Evolutionary conservation across 192 early-diverging fungal species (phyloP), one percentile per base, ranked within the genome.

Genomic region (Podochytrium sp.): DNA sequence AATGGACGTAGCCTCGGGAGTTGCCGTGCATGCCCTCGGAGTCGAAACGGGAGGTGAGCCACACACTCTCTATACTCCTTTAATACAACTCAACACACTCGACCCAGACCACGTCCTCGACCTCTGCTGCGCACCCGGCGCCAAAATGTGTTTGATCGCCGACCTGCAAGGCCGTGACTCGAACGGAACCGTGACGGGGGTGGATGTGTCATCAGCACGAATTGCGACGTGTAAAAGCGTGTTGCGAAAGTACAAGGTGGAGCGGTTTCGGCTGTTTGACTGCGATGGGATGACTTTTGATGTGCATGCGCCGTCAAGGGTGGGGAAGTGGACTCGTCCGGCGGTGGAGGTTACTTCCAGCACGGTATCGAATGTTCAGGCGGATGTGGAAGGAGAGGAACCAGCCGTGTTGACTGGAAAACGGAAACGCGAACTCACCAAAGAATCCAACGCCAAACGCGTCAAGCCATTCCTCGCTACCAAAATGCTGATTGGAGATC

Each of bases 101-200:
- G 18, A 20, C 27, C 20, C 37, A 42, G 91, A 99, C 61, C 92
- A 98, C 75, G 90, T 98, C 2, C 84, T 99, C 18, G 97, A 96
- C 69, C 82, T 94, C 32, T 97, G 93, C 69, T 94, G 90, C 65
- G 93, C 93, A 2, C 92, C 94, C 56, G 94, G 97, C 0, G 91
- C 89, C 29, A 99, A 99, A 69, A 84, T 99, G 20, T 91, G 93
- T 65, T 84, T 92, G 71, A 80, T 96, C 29, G 81, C 89, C 3
- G 92, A 98, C 65, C 42, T 94, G 14, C 76, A 92, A 25, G 69
- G 71, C 14, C 20, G 27, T 37, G 35, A 53, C 37, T 18, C 34
- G 1, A 20, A 16, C 5, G 79, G 97, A 1, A 92, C 93, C 0
- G 91, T 96, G 2, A 99, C 97, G 0, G 97, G 96, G 1, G 95